Conservation (phyloP, 139 green algal species). For the Edaphochlamys debaryana region DNA sequence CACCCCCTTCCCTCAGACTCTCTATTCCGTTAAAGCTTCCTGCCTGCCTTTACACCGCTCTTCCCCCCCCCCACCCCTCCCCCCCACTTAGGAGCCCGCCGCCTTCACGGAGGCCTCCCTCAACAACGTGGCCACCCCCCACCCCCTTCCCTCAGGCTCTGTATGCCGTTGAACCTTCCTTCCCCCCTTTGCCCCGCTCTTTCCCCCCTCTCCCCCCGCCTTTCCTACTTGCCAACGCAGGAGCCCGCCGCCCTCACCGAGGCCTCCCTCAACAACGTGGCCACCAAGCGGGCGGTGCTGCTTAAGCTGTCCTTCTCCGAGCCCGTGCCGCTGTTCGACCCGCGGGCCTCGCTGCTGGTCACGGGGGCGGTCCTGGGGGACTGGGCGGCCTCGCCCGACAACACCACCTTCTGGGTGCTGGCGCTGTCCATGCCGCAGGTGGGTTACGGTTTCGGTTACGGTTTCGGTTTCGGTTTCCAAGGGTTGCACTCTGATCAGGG, state of each 20-base stretch:
- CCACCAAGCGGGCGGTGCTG: not conserved
- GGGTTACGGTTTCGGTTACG: too few relatives aligned
- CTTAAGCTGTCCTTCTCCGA: slow-evolving; percentile 7
- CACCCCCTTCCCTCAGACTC: too few relatives aligned
- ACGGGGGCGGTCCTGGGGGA: not conserved
- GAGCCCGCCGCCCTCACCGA: slow-evolving; percentile 1
- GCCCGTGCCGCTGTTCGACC: not conserved
- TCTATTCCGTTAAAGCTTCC: too few relatives aligned
- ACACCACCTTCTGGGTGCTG: slow-evolving; percentile 5
- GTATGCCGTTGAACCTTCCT: too few relatives aligned
- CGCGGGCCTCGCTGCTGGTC: not conserved
- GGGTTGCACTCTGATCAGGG: too few relatives aligned
- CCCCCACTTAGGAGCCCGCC: not conserved
- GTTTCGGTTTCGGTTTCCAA: too few relatives aligned
- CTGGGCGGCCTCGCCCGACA: not conserved
- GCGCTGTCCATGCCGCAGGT: not conserved
- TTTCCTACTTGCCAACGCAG: not conserved
- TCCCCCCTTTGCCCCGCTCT: too few relatives aligned
- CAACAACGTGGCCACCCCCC: too few relatives aligned
- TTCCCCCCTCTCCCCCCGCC: not conserved
- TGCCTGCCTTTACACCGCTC: not conserved
- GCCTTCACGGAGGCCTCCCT: too few relatives aligned
- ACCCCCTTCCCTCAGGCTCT: too few relatives aligned
- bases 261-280: not conserved
- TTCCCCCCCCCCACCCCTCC: not conserved